Base-by-base conservation (phyloP, 2,329 filamentous ascomycete genomes). In the Fusarium fracticaudum region DNA sequence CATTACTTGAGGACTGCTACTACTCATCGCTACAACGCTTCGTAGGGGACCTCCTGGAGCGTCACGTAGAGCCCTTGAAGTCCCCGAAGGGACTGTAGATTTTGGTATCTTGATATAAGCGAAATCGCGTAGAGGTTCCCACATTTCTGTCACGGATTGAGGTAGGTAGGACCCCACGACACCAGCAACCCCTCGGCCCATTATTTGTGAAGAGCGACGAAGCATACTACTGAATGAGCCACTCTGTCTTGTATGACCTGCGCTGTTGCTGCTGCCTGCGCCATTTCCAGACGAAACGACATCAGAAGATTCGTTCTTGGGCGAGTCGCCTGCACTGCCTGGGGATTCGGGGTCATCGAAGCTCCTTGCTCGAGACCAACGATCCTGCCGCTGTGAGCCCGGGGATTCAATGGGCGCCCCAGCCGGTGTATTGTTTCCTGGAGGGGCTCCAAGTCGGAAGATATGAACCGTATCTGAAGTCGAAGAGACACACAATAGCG, bases 21-120 rank as follows among this genome's bases (percentile, higher is more conserved):
- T 96, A 80, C 94, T 98, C 92, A 99, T 97, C 14, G 96, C 96
- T 48, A 99, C 96, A n/a, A 99, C 96, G 75, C 94, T 98, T 74
- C 93, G 88, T 45, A 97, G 83, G 1, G 94, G 91, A 0, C 87
- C 77, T 11, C 81, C 78, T 4, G 79, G 73, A 9, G 80, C 79
- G 31, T 83, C 83, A 38, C 79, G 79, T 9, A 82, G 26, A 74
- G 71, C 51, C 38, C 76, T 54, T 11, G 78, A 66, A 40, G 71
- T 55, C 8, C 72, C 50, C 11, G 64, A 69, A 9, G 78, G 65
- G 8, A 71, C 63, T 22, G 77, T 70, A 10, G 86, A 81, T 79
- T 93, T 94, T 20, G 96, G 96, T 54, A 99, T 90, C 81, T 96
- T 97, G 79, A 98, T 95, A 87, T 94, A 98, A 3, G 96, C 96